A percentile compares a stretch with the other conserved stretches of the same genome.
Conservation (phyloP, 148 eudicot genomes). For the Rhododendron mucronatum region DNA sequence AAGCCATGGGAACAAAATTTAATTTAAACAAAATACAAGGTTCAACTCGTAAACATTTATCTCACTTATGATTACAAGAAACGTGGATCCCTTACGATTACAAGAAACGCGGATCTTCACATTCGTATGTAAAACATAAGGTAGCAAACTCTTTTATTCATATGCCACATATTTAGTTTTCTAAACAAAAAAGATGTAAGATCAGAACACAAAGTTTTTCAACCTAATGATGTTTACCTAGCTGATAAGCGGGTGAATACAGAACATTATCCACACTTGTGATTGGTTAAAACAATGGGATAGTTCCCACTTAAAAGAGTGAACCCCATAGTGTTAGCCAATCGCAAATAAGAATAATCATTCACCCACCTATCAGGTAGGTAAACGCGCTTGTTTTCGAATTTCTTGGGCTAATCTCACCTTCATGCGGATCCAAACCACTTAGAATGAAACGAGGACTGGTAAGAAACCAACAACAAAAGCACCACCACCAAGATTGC, state of each 20-base stretch:
- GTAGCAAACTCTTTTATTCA: not conserved
- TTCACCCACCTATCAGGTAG: not conserved
- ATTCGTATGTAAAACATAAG: not conserved
- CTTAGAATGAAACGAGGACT: conserved; percentile 42
- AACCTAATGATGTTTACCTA: not conserved
- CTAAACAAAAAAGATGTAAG: not conserved
- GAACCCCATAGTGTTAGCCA: not conserved
- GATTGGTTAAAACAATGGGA: not conserved
- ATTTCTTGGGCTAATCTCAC: conserved; percentile 11
- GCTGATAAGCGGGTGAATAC: not conserved
- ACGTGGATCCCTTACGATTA: not conserved
- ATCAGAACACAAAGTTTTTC: not conserved
- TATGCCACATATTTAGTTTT: not conserved
- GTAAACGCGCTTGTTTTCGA: not conserved
- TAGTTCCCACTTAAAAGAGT: not conserved
- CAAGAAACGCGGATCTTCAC: not conserved
- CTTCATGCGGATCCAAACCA: conserved; percentile 30
- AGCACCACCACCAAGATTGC: conserved; percentile 41
- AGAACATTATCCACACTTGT: not conserved
- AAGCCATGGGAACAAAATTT: not conserved
- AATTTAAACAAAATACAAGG: not conserved
- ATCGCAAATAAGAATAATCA: not conserved
- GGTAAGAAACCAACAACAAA: conserved; percentile 40
- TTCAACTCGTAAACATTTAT: not conserved
- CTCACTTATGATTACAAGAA: not conserved